These are phyloP conservation scores for Tuber borchii DNA, from an alignment of 495 filamentous ascomycete genomes.

Conservation along the genomic window DNA sequence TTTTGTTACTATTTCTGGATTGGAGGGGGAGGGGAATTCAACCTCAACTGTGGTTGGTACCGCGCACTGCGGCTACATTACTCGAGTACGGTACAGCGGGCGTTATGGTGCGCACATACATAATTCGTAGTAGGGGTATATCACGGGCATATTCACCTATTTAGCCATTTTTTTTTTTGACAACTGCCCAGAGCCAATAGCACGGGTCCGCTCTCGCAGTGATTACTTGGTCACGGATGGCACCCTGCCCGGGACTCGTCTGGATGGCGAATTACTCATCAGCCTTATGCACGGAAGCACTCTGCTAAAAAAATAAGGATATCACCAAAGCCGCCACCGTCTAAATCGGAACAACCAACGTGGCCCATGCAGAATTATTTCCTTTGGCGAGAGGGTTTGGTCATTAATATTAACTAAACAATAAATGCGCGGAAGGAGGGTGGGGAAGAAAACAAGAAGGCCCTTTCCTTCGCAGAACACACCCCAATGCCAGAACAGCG, in stretches of 20 bases:
- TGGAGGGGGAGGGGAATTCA: background rate
- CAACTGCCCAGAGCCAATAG: constrained; percentile 14
- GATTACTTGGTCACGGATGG: constrained; percentile 11
- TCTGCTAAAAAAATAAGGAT: constrained; percentile 36
- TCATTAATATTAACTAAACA: background rate
- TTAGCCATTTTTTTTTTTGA: background rate
- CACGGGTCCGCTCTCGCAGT: constrained; percentile 11
- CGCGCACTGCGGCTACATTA: background rate
- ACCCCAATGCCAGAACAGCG: background rate
- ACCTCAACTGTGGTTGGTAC: background rate
- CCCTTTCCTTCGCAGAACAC: background rate
- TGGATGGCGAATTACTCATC: constrained; percentile 17
- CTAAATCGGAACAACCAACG: constrained; percentile 32
- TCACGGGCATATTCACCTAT: constrained; percentile 9
- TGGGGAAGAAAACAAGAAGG: background rate
- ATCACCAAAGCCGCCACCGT: constrained; percentile 24
- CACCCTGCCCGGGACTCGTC: constrained; percentile 15
- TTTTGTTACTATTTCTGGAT: constrained; percentile 3
- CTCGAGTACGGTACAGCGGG: background rate
- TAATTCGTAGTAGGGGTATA: constrained; percentile 6
- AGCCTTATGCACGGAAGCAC: constrained; percentile 34
- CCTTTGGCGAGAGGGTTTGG: constrained; percentile 28
- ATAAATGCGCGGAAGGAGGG: background rate
- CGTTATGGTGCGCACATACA: background rate
- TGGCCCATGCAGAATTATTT: constrained; percentile 26